Base-by-base conservation (phyloP, 2,329 filamentous ascomycete species). In the Ustulina deusta region DNA sequence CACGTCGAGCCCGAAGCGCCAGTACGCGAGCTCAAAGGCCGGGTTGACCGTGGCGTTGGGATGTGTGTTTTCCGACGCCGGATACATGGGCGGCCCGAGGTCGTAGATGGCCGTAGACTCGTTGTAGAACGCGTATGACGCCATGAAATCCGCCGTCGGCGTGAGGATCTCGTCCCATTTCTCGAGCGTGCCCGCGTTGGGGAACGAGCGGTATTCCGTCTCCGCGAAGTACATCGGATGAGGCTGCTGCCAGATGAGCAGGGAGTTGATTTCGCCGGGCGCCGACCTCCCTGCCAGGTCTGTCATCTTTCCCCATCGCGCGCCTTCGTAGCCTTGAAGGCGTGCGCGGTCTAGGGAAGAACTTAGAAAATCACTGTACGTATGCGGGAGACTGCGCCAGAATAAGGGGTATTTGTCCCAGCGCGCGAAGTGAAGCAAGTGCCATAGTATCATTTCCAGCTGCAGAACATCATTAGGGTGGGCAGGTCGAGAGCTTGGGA, bases 161-260 rank as follows among this genome's bases (percentile, higher is more conserved):
- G 80, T 82, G 1, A 90, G 71, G 17, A 89, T 75, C 0, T 74
- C 74, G 62, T 89, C 83, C 88, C 88, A 90, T 38, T 82, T 82
- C 46, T 74, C 57, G 6, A 90, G 74, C 0, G 83, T 86, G 4
- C 78, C 74, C 2, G 76, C 61, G 7, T 77, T 80, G 0, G 84
- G 82, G 60, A 79, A 82, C 0, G 80, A 80, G 25, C 84, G 80
- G 72, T 85, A 88, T 72, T 87, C 84, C 20, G 84, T 77, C 74
- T 88, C 86, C 0, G 87, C 87, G 71, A 89, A 87, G 73, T 86
- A 87, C 81, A 89, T 85, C 0, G 84, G 81, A 73, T 90, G 87
- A 7, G 86, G 87, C 71, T 89, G 87, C 71, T 90, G 87, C 87
- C 87, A 90, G 64, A 89, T 85, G 2, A 90, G 78, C 1, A 90